Evolutionary conservation across 2,329 filamentous ascomycete genomes (phyloP).

Genomic region (Diaporthe aspalathi): DNA sequence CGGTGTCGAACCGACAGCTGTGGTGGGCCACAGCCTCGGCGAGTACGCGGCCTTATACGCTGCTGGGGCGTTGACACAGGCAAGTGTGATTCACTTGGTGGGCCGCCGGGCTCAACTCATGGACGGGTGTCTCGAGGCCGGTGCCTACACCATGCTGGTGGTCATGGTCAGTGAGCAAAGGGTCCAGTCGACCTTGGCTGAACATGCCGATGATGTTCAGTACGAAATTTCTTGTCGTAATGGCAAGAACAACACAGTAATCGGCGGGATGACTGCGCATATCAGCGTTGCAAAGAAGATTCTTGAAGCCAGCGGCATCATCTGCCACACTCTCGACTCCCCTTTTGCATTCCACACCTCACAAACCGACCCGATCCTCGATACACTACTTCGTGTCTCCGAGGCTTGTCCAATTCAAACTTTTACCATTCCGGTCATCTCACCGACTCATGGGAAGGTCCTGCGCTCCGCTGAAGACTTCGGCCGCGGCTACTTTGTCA

Average conservation of each 20-base stretch:
- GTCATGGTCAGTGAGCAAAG: conserved; percentile 49
- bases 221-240: conserved; percentile 78
- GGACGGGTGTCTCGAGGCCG: conserved; percentile 71
- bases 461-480: conserved; percentile 61
- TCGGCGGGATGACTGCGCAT: conserved; percentile 59
- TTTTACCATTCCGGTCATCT: conserved; percentile 69
- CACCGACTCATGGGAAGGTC: conserved; percentile 75
- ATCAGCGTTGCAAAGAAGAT: conserved; percentile 56
- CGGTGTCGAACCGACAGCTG: conserved; percentile 60
- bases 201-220: conserved; percentile 49
- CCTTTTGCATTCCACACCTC: conserved; percentile 66
- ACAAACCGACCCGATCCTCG: conserved; percentile 64
- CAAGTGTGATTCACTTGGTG: conserved; percentile 79
- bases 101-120: conserved; percentile 74
- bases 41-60: conserved; percentile 78
- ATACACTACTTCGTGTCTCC: conserved; percentile 65
- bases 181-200: conserved; percentile 55
- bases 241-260: conserved; percentile 77
- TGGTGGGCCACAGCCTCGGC: conserved; percentile 70
- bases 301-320: conserved; percentile 50
- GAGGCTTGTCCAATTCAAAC: conserved; percentile 51
- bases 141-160: conserved; percentile 71
- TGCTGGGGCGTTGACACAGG: conserved; percentile 76
- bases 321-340: conserved; percentile 58
- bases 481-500: conserved; percentile 70